Percentiles rank a stretch among this genome's conserved stretches.
These are phyloP conservation scores for Oxalis stricta DNA, from an alignment of 441 rosid genomes.

Conservation along the genomic window DNA sequence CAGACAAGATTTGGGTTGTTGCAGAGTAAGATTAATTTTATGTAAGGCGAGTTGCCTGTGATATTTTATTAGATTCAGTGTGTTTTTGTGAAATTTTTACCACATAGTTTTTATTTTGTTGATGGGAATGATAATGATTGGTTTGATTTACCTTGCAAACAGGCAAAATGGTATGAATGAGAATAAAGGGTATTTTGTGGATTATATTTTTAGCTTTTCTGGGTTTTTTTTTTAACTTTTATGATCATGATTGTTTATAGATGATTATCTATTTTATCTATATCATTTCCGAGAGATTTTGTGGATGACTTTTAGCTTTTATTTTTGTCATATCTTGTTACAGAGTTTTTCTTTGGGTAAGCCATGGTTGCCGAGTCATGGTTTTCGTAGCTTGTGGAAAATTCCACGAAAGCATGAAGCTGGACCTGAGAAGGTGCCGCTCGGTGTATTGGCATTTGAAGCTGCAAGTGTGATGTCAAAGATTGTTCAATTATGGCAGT, in stretches of 20 bases:
- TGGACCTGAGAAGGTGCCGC: conserved; percentile 32
- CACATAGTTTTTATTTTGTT: conserved; percentile 1
- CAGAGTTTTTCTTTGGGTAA: conserved; percentile 17
- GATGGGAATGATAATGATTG: conserved; percentile 1
- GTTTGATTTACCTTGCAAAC: neutral
- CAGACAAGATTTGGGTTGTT: too few relatives aligned
- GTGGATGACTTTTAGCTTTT: too few relatives aligned
- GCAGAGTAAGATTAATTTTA: too few relatives aligned
- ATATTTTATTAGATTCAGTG: neutral
- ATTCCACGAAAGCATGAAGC: conserved; percentile 46
- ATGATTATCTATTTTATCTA: too few relatives aligned
- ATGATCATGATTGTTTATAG: too few relatives aligned
- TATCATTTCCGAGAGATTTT: too few relatives aligned
- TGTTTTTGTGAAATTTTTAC: neutral
- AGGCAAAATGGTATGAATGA: too few relatives aligned
- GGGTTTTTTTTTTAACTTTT: too few relatives aligned
- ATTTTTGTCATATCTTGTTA: neutral
- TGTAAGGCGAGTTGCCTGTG: neutral
- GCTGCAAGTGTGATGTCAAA: conserved; percentile 82
- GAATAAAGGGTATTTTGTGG: too few relatives aligned
- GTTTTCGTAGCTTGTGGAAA: conserved; percentile 76
- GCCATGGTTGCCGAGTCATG: conserved; percentile 80
- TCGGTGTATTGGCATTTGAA: conserved; percentile 86
- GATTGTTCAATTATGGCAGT: conserved; percentile 77
- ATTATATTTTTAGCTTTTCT: too few relatives aligned